Evolutionary conservation across 106 monocot species (phyloP), one percentile per base, ranked within the genome.

Genomic region (Platanthera zijinensis): DNA sequence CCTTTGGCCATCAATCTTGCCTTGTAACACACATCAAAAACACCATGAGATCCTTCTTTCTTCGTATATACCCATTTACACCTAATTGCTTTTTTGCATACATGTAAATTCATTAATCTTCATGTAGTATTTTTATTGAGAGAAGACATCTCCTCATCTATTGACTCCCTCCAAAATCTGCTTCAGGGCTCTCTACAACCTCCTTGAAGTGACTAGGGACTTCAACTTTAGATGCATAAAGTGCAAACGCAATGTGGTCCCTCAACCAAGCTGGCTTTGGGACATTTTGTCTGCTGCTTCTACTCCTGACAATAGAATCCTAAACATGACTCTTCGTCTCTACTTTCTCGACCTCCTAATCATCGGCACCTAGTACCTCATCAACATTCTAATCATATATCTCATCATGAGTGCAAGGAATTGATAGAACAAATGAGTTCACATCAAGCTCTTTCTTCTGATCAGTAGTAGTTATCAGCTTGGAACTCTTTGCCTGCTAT

Each of bases 321-420:
- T 30, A 0, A 30, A 39, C 69, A 22, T 7, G 18, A 21, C 7
- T 32, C 6, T 69, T 4, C 7, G 9, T 28, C 69, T 69, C 6
- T 39, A 11, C 69, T 69, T 69, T 1, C 69, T 22, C 30, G 1
- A 28, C 28, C 10, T 28, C 69, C 21, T 25, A 9, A 69, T 69
- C 69, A 25, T 22, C 5, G 1, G 6, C 10, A 69, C 30, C 30
- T 30, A 9, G 32, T 22, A 39, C 21, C 25, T 25, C 25, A 69
- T 30, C 69, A 69, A 69, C 69, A 25, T 0, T 25, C 69, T 69
- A 0, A 22, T n/a, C 10, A 9, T 22, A n/a, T 8, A 10, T 5
- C 28, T 69, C 22, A 46, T 17, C 30, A 19, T 73, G 74, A 83
- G 48, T 74, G 30, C 25, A 25, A 25, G 74, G 62, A 78, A 10